phyloP scores from a whole-genome alignment of 2,329 filamentous ascomycete genomes.

The Cytospora mali region DNA sequence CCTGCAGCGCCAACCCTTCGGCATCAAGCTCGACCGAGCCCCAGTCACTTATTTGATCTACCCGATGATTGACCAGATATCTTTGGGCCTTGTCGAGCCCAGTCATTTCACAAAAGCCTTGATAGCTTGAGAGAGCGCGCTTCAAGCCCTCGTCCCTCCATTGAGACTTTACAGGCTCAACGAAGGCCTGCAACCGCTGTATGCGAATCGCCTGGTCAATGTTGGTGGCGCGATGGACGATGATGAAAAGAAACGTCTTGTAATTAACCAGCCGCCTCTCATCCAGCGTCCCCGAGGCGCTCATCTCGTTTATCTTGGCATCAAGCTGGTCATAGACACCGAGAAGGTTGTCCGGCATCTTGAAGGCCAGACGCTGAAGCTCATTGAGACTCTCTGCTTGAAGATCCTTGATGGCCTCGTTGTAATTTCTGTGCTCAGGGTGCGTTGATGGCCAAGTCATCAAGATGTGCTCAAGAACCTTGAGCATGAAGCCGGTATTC shows the following conservation, averaged over 20 bases:
- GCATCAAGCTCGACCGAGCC: constrained; percentile 73
- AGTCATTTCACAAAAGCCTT: constrained; percentile 77
- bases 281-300: constrained; percentile 71
- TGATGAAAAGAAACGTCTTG: constrained; percentile 89
- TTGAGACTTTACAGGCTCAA: constrained; percentile 77
- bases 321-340: constrained; percentile 88
- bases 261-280: constrained; percentile 85
- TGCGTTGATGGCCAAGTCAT: constrained; percentile 77
- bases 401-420: constrained; percentile 86
- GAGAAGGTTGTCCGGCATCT: constrained; percentile 88
- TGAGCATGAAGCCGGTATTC: constrained; percentile 80
- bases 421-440: constrained; percentile 72
- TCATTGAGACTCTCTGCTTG: constrained; percentile 85
- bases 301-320: constrained; percentile 78
- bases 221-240: constrained; percentile 82
- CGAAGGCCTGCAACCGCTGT: constrained; percentile 72
- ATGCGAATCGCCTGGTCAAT: constrained; percentile 73
- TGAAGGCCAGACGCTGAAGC: constrained; percentile 82
- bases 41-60: constrained; percentile 82
- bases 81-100: constrained; percentile 78
- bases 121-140: constrained; percentile 71
- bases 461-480: constrained; percentile 87
- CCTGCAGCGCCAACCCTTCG: constrained; percentile 78
- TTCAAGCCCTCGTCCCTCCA: constrained; percentile 77
- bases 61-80: constrained; percentile 73